Evolutionary conservation across 192 early-diverging fungal species (phyloP).

Genomic region (Coemansia umbellata): DNA sequence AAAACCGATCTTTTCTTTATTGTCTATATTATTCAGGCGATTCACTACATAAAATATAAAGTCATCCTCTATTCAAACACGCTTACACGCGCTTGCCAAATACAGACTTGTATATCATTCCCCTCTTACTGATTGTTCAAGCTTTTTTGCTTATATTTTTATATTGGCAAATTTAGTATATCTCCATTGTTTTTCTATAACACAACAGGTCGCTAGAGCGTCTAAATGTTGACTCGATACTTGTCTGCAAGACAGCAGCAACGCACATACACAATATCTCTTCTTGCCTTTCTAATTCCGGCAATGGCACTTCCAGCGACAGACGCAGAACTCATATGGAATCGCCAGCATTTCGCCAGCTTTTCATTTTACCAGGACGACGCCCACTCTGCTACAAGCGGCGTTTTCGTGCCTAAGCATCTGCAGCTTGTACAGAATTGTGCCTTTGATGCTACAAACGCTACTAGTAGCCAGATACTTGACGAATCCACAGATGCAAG

Average conservation of each 20-base stretch:
- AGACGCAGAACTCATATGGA: slow-evolving; percentile 6
- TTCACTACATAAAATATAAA: too few relatives aligned
- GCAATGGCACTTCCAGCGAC: not conserved
- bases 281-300: not conserved
- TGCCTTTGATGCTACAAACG: not conserved
- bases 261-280: not conserved
- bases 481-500: not conserved
- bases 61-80: too few relatives aligned
- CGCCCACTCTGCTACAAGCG: not conserved
- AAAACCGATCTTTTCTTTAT: not conserved
- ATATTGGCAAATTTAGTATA: too few relatives aligned
- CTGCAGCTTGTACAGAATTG: slow-evolving; percentile 6
- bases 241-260: not conserved
- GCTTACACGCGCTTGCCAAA: too few relatives aligned
- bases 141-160: too few relatives aligned
- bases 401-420: slow-evolving; percentile 4
- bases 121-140: too few relatives aligned
- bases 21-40: not conserved
- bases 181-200: too few relatives aligned
- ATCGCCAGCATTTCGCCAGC: not conserved
- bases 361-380: slow-evolving; percentile 4
- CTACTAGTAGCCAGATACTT: not conserved
- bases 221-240: not conserved
- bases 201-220: too few relatives aligned
- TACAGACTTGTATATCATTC: too few relatives aligned